Evolutionary conservation across 2,329 filamentous ascomycete species (phyloP).

Genomic region (Colletotrichum kahawae): DNA sequence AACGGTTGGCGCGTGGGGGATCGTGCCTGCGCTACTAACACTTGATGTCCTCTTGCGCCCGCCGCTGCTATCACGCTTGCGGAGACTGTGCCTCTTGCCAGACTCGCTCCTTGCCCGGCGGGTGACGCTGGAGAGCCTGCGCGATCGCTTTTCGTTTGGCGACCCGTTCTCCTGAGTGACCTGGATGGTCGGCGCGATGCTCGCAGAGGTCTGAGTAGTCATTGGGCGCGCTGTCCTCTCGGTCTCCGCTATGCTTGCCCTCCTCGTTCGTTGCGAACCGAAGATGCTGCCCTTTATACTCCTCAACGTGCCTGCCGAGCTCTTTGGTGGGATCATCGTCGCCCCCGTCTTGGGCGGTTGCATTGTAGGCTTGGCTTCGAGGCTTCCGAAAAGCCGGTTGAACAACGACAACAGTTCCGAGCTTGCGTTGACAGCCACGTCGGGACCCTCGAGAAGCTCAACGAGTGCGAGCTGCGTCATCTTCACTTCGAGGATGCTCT

Average conservation of each 20-base stretch:
- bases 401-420: conserved; percentile 86
- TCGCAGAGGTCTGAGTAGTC: conserved; percentile 48
- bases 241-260: conserved; percentile 36
- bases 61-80: conserved; percentile 56
- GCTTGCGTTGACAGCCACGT: conserved; percentile 86
- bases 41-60: conserved; percentile 48
- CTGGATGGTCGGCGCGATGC: conserved; percentile 72
- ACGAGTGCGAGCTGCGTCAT: conserved; percentile 90
- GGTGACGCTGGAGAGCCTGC: conserved; percentile 40
- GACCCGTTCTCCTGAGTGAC: conserved; percentile 70
- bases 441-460: conserved; percentile 82
- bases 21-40: conserved; percentile 42
- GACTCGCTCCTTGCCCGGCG: conserved; percentile 49
- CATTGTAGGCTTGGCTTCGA: conserved; percentile 50
- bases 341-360: conserved; percentile 48
- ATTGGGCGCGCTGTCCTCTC: conserved; percentile 43
- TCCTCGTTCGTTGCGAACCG: conserved; percentile 57
- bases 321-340: conserved; percentile 61
- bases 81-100: conserved; percentile 55
- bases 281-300: conserved; percentile 81
- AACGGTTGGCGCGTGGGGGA: conserved; percentile 43
- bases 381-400: conserved; percentile 73
- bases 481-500: conserved; percentile 88
- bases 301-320: conserved; percentile 71
- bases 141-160: conserved; percentile 38